phyloP scores from a whole-genome alignment of 2,329 filamentous ascomycete genomes.

The Talaromyces sp. region DNA sequence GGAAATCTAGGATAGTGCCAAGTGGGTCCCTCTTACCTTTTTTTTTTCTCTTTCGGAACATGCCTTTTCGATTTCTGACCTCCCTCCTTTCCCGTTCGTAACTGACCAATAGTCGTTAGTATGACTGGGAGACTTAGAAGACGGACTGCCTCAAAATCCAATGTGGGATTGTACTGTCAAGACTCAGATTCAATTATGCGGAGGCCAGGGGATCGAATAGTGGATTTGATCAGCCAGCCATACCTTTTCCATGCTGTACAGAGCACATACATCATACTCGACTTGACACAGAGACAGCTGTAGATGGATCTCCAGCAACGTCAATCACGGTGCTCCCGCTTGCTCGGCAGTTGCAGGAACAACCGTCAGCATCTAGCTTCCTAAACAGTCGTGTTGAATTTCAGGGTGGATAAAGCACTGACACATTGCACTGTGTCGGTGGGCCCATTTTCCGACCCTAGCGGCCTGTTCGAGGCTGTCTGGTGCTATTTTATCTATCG shows the following conservation, averaged over 20 bases:
- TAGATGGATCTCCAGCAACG: slow-evolving; percentile 3
- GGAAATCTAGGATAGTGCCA: slow-evolving; percentile 6
- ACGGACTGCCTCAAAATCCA: background rate
- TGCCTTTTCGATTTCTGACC: background rate
- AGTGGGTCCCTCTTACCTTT: background rate
- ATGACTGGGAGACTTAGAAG: background rate
- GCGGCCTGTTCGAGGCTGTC: background rate
- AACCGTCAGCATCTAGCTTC: background rate
- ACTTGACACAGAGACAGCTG: background rate
- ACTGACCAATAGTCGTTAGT: background rate
- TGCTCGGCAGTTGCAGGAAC: background rate
- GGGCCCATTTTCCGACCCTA: background rate
- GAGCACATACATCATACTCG: background rate
- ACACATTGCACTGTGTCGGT: background rate
- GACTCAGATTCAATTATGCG: background rate
- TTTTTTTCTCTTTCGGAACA: slow-evolving; percentile 5
- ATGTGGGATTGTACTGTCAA: background rate
- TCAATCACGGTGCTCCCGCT: background rate
- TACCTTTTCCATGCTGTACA: background rate
- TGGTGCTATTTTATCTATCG: background rate
- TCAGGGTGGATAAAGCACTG: background rate
- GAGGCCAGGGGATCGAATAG: background rate
- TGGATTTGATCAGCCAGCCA: slow-evolving; percentile 3
- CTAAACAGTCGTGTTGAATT: background rate
- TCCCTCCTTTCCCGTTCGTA: background rate